Percentiles rank a stretch among this genome's conserved stretches.
Conservation (phyloP, 192 early-diverging fungal species). For the Podila minutissima region DNA sequence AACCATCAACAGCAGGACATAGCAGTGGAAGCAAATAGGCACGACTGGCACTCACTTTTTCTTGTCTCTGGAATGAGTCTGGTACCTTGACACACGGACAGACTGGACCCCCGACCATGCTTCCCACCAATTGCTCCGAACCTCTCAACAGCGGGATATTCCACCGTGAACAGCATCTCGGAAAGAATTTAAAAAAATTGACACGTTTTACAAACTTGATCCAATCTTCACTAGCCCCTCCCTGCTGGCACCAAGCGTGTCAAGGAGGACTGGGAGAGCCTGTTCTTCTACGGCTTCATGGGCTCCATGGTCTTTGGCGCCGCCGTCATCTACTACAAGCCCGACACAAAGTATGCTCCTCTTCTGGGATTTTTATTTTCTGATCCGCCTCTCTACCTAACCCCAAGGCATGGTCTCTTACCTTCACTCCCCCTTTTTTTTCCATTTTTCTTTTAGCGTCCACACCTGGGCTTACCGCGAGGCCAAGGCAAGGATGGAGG, state of each 20-base stretch:
- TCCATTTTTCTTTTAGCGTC: conserved; percentile 53
- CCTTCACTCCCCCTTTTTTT: not conserved
- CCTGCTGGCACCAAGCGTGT: conserved; percentile 72
- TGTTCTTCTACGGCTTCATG: conserved; percentile 69
- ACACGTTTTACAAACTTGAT: not conserved
- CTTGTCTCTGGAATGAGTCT: no score
- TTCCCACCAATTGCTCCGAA: no score
- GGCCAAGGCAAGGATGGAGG: conserved; percentile 78
- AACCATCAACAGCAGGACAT: no score
- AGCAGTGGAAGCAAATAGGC: no score
- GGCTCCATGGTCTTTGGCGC: conserved; percentile 66
- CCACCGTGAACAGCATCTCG: not conserved
- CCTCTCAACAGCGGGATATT: no score
- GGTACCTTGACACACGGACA: no score
- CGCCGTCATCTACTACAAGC: conserved; percentile 74
- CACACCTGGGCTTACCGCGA: conserved; percentile 79
- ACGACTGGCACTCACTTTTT: no score
- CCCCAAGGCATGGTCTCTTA: not conserved
- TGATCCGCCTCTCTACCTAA: not conserved
- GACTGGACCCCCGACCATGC: no score
- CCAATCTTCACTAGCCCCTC: conserved; percentile 42
- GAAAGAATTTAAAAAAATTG: not conserved
- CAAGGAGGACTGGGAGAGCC: conserved; percentile 79
- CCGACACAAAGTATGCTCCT: conserved; percentile 74
- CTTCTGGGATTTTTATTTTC: conserved; percentile 1